These are phyloP conservation scores for Carallia brachiata DNA, from an alignment of 345 rosid genomes.

Conservation along the genomic window DNA sequence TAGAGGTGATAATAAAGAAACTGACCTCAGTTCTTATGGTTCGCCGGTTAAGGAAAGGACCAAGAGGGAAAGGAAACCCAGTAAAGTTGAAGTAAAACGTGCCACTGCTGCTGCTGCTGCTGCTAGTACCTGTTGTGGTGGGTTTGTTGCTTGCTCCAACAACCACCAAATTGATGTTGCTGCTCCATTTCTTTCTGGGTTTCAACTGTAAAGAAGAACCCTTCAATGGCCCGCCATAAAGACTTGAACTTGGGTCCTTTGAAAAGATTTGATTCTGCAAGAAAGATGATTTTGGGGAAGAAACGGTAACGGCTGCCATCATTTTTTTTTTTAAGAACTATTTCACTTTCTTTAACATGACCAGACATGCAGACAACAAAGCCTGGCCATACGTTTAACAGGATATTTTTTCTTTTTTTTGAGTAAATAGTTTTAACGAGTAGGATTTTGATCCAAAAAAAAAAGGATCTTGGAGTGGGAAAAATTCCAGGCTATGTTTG, in stretches of 20 bases:
- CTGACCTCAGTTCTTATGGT: conserved; percentile 84
- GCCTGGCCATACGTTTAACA: neutral
- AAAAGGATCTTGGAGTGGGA: neutral
- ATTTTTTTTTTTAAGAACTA: conserved; percentile 11
- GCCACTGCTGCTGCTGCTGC: conserved; percentile 28
- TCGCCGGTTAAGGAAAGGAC: conserved; percentile 90
- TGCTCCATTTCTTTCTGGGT: conserved; percentile 37
- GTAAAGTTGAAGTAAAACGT: conserved; percentile 83
- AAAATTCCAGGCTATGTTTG: conserved; percentile 35
- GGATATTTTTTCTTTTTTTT: neutral
- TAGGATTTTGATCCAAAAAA: too few relatives aligned
- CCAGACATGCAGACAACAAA: neutral
- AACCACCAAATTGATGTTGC: conserved; percentile 35
- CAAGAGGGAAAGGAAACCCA: conserved; percentile 96
- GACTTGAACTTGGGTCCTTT: conserved; percentile 37
- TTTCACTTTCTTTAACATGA: neutral
- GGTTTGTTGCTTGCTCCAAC: conserved; percentile 45
- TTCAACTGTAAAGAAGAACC: conserved; percentile 33
- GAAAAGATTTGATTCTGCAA: conserved; percentile 40
- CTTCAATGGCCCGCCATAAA: conserved; percentile 51
- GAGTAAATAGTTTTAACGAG: too few relatives aligned
- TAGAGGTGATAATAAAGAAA: conserved; percentile 8
- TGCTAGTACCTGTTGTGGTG: conserved; percentile 24
- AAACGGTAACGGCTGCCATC: conserved; percentile 57
- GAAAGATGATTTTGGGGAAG: conserved; percentile 46